Evolutionary conservation across 2,329 filamentous ascomycete genomes (phyloP), one percentile per base, ranked within the genome.

Genomic region (Penicillium sp.): DNA sequence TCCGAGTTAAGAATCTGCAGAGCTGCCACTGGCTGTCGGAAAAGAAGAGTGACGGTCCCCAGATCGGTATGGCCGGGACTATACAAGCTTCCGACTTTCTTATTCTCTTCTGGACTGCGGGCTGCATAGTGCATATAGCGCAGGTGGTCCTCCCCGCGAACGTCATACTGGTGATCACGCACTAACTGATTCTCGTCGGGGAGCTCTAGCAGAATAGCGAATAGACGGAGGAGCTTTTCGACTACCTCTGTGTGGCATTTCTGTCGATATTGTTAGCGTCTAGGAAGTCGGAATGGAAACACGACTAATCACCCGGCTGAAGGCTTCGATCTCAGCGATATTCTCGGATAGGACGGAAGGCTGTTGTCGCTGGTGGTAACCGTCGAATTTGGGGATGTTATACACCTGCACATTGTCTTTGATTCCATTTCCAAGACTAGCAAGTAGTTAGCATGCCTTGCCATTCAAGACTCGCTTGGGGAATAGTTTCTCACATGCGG

Each of bases 101-200:
- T 75, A 52, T 79, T 79, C 21, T 82, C 77, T n/a, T 81, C 76
- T 0, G 74, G 65, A 0, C 72, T 77, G 31, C 83, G 80, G 0
- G 78, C 77, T 8, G 76, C 75, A 56, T 86, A 86, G 45, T 81
- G 76, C 83, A 87, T 87, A 66, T 86, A 87, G 2, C 85, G 78
- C n/a, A 87, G 75, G 53, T 87, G 83, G 21, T 83, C 82, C 56
- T 87, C 83, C 16, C 81, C 79, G 24, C 81, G 77, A n/a, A 79
- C 75, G 2, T 85, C 78, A 66, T 86, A 88, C 14, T 74, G 75
- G 66, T 88, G 85, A 7, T 82, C 72, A 16, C 78, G 74, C 57
- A 83, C 76, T 29, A 87, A 74, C 52, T 81, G 77, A 2, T 85
- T 78, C 63, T 87, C 84, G 31, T 83, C 79, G 0, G 83, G 82